phyloP scores from a whole-genome alignment of 352 stramenopile species.

The Peronospora destructor region DNA sequence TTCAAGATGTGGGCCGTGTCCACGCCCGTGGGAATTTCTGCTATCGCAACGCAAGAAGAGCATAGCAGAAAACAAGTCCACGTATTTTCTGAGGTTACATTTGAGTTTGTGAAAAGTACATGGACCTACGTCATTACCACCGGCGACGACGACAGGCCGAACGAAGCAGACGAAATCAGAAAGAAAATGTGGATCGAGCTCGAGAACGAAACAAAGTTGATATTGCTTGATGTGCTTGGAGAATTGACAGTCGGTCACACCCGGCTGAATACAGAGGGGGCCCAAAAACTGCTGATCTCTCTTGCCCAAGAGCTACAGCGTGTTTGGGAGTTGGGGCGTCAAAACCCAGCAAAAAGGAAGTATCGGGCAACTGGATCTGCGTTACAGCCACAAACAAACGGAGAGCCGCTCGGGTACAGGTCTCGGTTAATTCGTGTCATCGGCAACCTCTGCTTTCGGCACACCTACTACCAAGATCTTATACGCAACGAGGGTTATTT shows the following conservation, averaged over 20 bases:
- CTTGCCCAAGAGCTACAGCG: conserved; percentile 54
- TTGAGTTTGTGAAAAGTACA: conserved; percentile 54
- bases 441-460: conserved; percentile 77
- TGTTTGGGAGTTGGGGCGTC: conserved; percentile 43
- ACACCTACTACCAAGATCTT: conserved; percentile 60
- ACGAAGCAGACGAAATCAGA: conserved; percentile 51
- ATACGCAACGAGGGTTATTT: conserved; percentile 70
- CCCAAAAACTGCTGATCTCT: conserved; percentile 29
- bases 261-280: conserved; percentile 3
- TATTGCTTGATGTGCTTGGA: conserved; percentile 65
- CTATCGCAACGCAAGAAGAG: neutral
- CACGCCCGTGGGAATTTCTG: neutral
- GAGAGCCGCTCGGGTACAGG: conserved; percentile 61
- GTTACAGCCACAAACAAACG: conserved; percentile 2
- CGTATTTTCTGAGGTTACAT: conserved; percentile 19
- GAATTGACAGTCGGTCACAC: conserved; percentile 37
- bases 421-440: conserved; percentile 73
- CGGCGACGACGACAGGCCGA: conserved; percentile 45
- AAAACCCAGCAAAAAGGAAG: conserved; percentile 14
- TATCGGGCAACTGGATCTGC: conserved; percentile 7
- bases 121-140: conserved; percentile 42
- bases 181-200: conserved; percentile 69
- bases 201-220: conserved; percentile 67
- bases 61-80: conserved; percentile 1
- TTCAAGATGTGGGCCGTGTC: conserved; percentile 52